Evolutionary conservation across 768 basidiomycete genomes (phyloP), one percentile per base, ranked within the genome.

Genomic region (Scleroderma bovista): DNA sequence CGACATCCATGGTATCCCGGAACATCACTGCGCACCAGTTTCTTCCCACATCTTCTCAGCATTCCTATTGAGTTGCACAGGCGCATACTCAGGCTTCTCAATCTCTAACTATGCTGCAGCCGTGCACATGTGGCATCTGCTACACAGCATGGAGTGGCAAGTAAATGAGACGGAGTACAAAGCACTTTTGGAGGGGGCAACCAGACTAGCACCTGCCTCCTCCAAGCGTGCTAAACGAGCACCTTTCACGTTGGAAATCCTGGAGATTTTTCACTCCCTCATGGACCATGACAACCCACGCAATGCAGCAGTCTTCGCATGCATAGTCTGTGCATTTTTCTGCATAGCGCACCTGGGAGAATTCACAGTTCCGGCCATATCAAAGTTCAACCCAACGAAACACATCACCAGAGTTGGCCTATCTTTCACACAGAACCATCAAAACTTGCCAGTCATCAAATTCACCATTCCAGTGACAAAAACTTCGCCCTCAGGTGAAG

Each of bases 61-160:
- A 2, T 75, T 72, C 34, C 51, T 73, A 0, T 37, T 71, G 0
- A 55, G 13, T 2, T 50, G 64, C 0, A 66, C 67, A 0, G 73
- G 72, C 0, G 34, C 63, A 0, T 74, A 73, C 51, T 52, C 73
- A 0, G 63, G 62, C 0, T 53, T 47, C 4, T 61, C 72, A 0
- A 55, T 78, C 0, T 32, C 44, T 0, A 76, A 75, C 57, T 75
- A 72, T 45, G 22, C 76, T 0, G 54, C 54, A 4, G 70, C 67
- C 0, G 40, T 79, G 0, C 53, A 65, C 1, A 74, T 76, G 2
- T 80, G 76, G 76, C 76, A 80, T 53, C 59, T 70, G 0, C 39
- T 79, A 0, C 75, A 80, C 48, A 61, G 73, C 0, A 12, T 69
- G 0, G 22, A 19, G 0, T 78, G 74, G 75, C 23, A 16, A 0